Evolutionary conservation across 2,329 filamentous ascomycete genomes (phyloP).

Genomic region (Trichophyton equinum): DNA sequence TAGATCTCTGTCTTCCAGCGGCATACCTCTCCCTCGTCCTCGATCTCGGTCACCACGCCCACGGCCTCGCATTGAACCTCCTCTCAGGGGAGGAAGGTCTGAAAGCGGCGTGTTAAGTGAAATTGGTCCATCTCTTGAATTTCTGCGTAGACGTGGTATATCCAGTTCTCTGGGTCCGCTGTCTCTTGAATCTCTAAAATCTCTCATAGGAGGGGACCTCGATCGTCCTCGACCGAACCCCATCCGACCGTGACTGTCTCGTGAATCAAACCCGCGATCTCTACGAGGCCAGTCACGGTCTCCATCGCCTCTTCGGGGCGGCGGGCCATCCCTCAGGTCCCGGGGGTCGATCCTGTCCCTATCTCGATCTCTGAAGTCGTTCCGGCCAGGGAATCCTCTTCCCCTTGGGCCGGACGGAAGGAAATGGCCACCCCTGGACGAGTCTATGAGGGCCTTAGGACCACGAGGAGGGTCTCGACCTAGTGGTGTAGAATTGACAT

Average conservation of each 20-base stretch:
- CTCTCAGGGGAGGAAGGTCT: conserved; percentile 27
- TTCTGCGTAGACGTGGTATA: conserved; percentile 30
- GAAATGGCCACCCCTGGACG: conserved; percentile 42
- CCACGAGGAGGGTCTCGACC: conserved; percentile 65
- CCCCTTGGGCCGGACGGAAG: conserved; percentile 42
- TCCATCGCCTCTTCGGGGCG: conserved; percentile 23
- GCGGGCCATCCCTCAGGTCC: conserved; percentile 23
- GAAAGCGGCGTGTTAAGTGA: conserved; percentile 25
- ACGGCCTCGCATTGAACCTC: conserved; percentile 29
- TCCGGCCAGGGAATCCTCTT: conserved; percentile 44
- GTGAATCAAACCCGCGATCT: conserved; percentile 35
- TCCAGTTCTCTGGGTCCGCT: conserved; percentile 27
- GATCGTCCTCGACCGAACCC: conserved; percentile 36
- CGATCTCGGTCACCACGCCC: conserved; percentile 34
- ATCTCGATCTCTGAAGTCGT: conserved; percentile 47
- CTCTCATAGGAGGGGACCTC: conserved; percentile 29
- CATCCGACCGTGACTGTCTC: conserved; percentile 27
- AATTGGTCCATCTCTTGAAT: conserved; percentile 33
- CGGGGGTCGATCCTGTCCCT: conserved; percentile 18
- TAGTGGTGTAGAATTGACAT: conserved; percentile 43
- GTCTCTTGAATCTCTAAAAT: conserved; percentile 30
- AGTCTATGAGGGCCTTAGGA: conserved; percentile 64
- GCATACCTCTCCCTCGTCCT: conserved; percentile 30
- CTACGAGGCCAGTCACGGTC: conserved; percentile 37
- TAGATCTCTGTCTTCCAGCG: conserved; percentile 31